Evolutionary conservation across 306 rosid species (phyloP).

Genomic region (Luffa aegyptiaca): DNA sequence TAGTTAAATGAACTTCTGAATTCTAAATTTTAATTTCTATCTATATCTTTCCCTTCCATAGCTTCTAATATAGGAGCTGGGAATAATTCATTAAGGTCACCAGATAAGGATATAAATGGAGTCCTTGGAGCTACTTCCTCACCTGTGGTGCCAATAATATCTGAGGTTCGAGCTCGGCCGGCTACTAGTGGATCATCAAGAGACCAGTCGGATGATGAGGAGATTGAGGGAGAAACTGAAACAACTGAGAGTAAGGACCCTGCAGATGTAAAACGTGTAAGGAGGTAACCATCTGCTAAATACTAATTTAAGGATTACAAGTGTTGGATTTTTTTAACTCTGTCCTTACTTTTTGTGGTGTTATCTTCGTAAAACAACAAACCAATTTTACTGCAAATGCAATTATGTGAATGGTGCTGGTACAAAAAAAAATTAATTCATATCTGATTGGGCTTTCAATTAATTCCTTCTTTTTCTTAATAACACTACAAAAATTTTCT

Average conservation of each 20-base stretch:
- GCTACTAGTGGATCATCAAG: constrained; percentile 75
- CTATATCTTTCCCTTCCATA: not conserved
- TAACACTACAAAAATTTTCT: not conserved
- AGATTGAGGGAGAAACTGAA: constrained; percentile 68
- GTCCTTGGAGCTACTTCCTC: constrained; percentile 30
- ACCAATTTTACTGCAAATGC: not conserved
- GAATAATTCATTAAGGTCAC: constrained; percentile 40
- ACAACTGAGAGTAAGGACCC: constrained; percentile 48
- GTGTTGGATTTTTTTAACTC: not conserved
- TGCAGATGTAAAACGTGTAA: constrained; percentile 70
- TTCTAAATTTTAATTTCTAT: not conserved
- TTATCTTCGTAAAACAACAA: not conserved
- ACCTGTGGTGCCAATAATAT: constrained; percentile 28
- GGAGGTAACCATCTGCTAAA: constrained; percentile 51
- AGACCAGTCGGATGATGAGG: constrained; percentile 78
- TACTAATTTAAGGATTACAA: not conserved
- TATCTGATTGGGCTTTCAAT: not conserved
- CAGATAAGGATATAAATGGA: constrained; percentile 42
- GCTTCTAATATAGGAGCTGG: constrained; percentile 48
- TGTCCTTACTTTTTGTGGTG: not conserved
- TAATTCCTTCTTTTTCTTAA: not conserved
- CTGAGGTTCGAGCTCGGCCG: constrained; percentile 29
- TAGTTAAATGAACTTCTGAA: not conserved
- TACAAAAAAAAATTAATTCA: not conserved
- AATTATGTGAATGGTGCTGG: not conserved